Conservation (phyloP, 768 basidiomycete genomes). For the Polyporus arcularius region DNA sequence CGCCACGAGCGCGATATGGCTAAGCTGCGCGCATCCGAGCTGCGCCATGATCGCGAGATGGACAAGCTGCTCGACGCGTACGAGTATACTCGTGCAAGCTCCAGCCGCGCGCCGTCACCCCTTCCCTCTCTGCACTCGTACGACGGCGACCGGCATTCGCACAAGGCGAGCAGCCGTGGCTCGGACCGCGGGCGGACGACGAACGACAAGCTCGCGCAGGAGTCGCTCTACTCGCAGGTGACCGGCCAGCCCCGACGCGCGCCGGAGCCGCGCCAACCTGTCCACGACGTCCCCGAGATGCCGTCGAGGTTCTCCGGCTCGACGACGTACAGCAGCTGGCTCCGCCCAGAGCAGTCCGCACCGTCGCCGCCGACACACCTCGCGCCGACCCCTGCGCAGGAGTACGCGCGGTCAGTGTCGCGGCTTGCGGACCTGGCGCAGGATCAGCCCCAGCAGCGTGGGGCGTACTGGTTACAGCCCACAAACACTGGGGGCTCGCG, state of each 20-base stretch:
- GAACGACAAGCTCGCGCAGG: slow-evolving; percentile 38
- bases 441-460: slow-evolving; percentile 27
- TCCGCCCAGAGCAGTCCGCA: slow-evolving; percentile 16
- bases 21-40: slow-evolving; percentile 19
- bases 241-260: slow-evolving; percentile 62
- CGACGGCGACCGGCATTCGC: slow-evolving; percentile 16
- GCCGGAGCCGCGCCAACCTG: slow-evolving; percentile 76
- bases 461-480: slow-evolving; percentile 45
- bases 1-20: slow-evolving; percentile 42
- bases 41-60: slow-evolving; percentile 29
- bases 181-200: slow-evolving; percentile 12
- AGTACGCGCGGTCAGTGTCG: slow-evolving; percentile 53
- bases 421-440: slow-evolving; percentile 20
- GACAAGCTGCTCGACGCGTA: slow-evolving; percentile 54
- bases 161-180: slow-evolving; percentile 12
- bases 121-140: slow-evolving; percentile 39
- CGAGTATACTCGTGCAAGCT: slow-evolving; percentile 45
- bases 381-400: slow-evolving; percentile 57
- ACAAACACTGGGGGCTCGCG: slow-evolving; percentile 44
- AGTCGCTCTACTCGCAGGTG: slow-evolving; percentile 66
- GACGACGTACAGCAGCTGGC: slow-evolving; percentile 43
- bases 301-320: slow-evolving; percentile 48
- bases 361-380: slow-evolving; percentile 29
- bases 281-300: slow-evolving; percentile 45
- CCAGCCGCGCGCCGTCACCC: slow-evolving; percentile 42